Evolutionary conservation across 768 basidiomycete species (phyloP).

Genomic region (Podaxis pistillaris): DNA sequence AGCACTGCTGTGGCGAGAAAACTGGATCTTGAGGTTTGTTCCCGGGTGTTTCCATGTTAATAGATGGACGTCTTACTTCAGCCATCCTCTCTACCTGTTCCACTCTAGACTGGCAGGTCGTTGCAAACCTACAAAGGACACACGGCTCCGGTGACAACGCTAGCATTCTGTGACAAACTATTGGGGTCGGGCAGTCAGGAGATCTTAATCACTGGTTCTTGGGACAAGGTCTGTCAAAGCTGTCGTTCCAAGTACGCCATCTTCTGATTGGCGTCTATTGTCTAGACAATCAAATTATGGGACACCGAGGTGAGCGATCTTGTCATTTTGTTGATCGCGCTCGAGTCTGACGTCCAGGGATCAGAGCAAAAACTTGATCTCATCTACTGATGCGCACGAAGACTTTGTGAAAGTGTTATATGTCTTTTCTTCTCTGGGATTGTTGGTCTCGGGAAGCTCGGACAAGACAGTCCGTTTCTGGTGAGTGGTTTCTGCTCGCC

Average conservation of each 20-base stretch:
- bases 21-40: constrained; percentile 70
- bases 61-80: background rate
- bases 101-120: constrained; percentile 75
- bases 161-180: constrained; percentile 61
- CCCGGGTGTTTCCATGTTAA: background rate
- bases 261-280: constrained; percentile 13
- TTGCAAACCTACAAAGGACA: constrained; percentile 79
- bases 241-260: background rate
- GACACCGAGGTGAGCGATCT: constrained; percentile 58
- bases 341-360: background rate
- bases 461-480: constrained; percentile 89
- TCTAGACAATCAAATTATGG: constrained; percentile 86
- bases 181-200: constrained; percentile 38
- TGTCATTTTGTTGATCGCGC: background rate
- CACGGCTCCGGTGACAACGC: constrained; percentile 81
- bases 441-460: constrained; percentile 85
- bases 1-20: constrained; percentile 74
- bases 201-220: constrained; percentile 85
- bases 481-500: constrained; percentile 42
- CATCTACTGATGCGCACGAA: constrained; percentile 72
- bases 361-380: constrained; percentile 71
- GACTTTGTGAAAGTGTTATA: constrained; percentile 91
- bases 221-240: constrained; percentile 69
- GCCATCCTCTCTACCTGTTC: background rate
- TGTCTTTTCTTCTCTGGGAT: constrained; percentile 58